Conservation (phyloP, 495 filamentous ascomycete species). For the Chaetomidium leptoderma region DNA sequence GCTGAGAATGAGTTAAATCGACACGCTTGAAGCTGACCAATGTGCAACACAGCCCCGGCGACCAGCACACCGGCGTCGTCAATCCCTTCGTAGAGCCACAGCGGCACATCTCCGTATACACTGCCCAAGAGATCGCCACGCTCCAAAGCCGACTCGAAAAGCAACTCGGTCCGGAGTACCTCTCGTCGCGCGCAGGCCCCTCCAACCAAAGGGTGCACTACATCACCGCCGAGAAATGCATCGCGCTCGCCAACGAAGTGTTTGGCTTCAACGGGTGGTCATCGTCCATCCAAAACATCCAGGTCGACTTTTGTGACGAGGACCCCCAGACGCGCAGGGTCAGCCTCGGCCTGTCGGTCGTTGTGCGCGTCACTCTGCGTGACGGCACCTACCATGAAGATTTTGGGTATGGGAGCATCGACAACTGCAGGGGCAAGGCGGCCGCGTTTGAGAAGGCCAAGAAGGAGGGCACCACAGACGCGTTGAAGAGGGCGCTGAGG, state of each 20-base stretch:
- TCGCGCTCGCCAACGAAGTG: constrained; percentile 93
- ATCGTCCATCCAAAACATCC: constrained; percentile 78
- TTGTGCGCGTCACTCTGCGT: constrained; percentile 79
- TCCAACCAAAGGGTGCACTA: constrained; percentile 85
- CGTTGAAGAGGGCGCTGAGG: constrained; percentile 78
- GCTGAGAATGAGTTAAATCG: background rate
- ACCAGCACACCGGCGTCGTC: constrained; percentile 59
- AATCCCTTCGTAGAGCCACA: constrained; percentile 77
- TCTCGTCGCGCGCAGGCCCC: constrained; percentile 76
- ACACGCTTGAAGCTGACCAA: constrained; percentile 19
- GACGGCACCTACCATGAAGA: constrained; percentile 97
- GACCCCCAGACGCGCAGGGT: constrained; percentile 59
- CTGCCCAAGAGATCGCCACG: constrained; percentile 83
- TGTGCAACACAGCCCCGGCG: constrained; percentile 59
- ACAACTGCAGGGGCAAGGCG: constrained; percentile 92
- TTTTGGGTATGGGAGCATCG: constrained; percentile 90
- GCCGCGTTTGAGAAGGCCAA: constrained; percentile 96
- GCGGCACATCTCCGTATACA: constrained; percentile 69
- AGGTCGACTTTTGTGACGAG: constrained; percentile 81
- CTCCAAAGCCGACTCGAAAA: constrained; percentile 81
- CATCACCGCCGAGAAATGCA: constrained; percentile 86
- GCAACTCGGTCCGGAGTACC: constrained; percentile 94
- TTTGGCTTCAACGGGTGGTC: constrained; percentile 99
- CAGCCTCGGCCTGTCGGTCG: constrained; percentile 77
- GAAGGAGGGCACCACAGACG: constrained; percentile 96